Evolutionary conservation across 1,284 basidiomycete species (phyloP).

Genomic region (Somion occarium): DNA sequence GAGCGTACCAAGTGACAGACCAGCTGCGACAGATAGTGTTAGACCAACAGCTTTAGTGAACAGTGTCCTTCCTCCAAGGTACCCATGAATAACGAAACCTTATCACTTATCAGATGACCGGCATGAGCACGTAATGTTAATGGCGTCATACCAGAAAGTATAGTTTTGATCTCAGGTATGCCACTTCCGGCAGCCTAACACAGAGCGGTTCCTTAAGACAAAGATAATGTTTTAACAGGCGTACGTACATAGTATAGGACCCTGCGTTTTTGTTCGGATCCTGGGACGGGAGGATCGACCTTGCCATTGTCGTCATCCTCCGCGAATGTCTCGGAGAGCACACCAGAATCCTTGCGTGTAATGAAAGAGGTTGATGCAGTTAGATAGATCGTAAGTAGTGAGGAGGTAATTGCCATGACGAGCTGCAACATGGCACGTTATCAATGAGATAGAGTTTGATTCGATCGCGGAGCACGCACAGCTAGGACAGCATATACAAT

Average conservation of each 20-base stretch:
- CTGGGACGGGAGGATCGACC: slow-evolving; percentile 18
- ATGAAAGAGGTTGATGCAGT: slow-evolving; percentile 85
- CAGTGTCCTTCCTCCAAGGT: slow-evolving; percentile 86
- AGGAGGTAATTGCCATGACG: slow-evolving; percentile 66
- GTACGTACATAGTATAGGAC: slow-evolving; percentile 77
- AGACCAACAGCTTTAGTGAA: slow-evolving; percentile 91
- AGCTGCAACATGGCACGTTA: slow-evolving; percentile 39
- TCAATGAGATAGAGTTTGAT: neutral
- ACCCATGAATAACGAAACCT: slow-evolving; percentile 98
- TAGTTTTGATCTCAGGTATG: slow-evolving; percentile 96
- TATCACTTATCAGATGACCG: neutral
- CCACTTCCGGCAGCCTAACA: slow-evolving; percentile 87
- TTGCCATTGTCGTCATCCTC: slow-evolving; percentile 22
- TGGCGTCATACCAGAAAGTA: slow-evolving; percentile 79
- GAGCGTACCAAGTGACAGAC: slow-evolving; percentile 69
- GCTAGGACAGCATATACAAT: slow-evolving; percentile 73
- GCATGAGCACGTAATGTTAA: neutral
- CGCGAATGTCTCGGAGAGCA: slow-evolving; percentile 51
- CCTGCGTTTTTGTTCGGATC: slow-evolving; percentile 46
- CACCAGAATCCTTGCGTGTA: slow-evolving; percentile 84
- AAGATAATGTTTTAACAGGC: neutral
- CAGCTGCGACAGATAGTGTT: slow-evolving; percentile 88
- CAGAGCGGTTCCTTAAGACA: slow-evolving; percentile 5
- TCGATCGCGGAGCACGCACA: slow-evolving; percentile 39
- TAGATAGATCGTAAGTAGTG: slow-evolving; percentile 79